Evolutionary conservation across 371 early-diverging fungal species (phyloP), one percentile per base, ranked within the genome.

Genomic region (Syncephalis plumigaleata): DNA sequence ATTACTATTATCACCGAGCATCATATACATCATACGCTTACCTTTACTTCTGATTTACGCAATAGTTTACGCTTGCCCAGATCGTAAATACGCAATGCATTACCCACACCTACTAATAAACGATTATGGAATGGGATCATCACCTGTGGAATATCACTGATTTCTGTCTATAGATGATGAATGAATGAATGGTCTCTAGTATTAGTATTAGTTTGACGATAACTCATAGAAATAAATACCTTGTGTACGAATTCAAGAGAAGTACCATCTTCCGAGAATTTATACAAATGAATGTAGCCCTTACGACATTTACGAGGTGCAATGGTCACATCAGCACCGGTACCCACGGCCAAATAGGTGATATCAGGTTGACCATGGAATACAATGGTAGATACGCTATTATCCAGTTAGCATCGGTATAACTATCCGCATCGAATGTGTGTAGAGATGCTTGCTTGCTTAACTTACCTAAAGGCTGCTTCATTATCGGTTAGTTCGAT

Each of bases 1-100:
- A n/a, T n/a, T n/a, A n/a, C n/a, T n/a, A n/a, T n/a, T n/a, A n/a
- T n/a, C n/a, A n/a, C n/a, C n/a, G n/a, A n/a, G n/a, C n/a, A n/a
- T 18, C 9, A 25, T 25, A 20, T 18, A 23, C 27, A 24, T 42
- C 26, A 16, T 9, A n/a, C n/a, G 20, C 50, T 42, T 56, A 72
- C 71, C 66, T 71, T 74, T 45, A 71, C 70, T 64, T 94, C 95
- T 46, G 87, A 85, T 57, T 94, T 94, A 45, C 85, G 67, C 31
- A 98, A 70, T 63, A 98, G 61, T 64, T 85, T 85, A 62, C 81
- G 79, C 57, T 81, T 83, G 22, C 98, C 98, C 13, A 91, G 52
- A 51, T 89, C 96, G 55, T 93, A 98, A 42, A 96, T 79, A 17
- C 93, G 74, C 15, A 98, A 66, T 0, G 73, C 66, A 55, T 79